Evolutionary conservation across 2,329 filamentous ascomycete genomes (phyloP), one percentile per base, ranked within the genome.

Genomic region (Diaporthe ilicicola): DNA sequence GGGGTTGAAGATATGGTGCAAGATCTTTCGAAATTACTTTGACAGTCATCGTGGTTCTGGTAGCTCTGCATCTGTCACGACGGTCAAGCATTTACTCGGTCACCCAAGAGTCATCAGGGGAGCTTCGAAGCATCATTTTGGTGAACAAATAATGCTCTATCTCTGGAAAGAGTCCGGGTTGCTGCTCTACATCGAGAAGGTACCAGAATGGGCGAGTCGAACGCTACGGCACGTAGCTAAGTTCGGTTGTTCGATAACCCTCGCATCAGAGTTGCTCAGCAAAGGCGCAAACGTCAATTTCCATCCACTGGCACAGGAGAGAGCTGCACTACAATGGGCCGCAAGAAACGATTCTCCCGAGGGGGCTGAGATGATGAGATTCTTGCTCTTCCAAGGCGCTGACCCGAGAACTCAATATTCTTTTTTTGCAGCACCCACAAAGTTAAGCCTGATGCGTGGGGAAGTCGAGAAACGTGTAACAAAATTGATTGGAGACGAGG

Each of bases 281-380:
- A 17, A 2, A n/a, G 55, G 55, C 7, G 55, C 37, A 0, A 2
- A n/a, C 4, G 4, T 61, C 12, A 61, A 61, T 29, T 44, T 29
- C 29, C 55, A 7, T 2, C 2, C 5, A 19, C 19, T 2, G 2
- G 9, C 8, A 13, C 1, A 0, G 3, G 4, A 34, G 3, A 19
- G 13, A 32, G 34, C 13, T 10, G 2, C 27, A 19, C 22, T 61
- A 4, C 37, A 61, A 5, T n/a, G 6, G 4, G 55, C 55, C 3
- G 55, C 55, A 44, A 4, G 13, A 27, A 1, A 6, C 0, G 7
- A 42, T n/a, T 32, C 55, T 2, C 7, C 24, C 6, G 22, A 27
- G n/a, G 55, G 55, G 12, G 55, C 55, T 29, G 15, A 61, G 5
- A 61, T 61, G 55, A 61, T 61, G 10, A 10, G 19, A 17, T 61